A percentile compares a stretch with the other conserved stretches of the same genome.
Evolutionary conservation across 768 basidiomycete genomes (phyloP).

Genomic region (Termitomyces sp.): DNA sequence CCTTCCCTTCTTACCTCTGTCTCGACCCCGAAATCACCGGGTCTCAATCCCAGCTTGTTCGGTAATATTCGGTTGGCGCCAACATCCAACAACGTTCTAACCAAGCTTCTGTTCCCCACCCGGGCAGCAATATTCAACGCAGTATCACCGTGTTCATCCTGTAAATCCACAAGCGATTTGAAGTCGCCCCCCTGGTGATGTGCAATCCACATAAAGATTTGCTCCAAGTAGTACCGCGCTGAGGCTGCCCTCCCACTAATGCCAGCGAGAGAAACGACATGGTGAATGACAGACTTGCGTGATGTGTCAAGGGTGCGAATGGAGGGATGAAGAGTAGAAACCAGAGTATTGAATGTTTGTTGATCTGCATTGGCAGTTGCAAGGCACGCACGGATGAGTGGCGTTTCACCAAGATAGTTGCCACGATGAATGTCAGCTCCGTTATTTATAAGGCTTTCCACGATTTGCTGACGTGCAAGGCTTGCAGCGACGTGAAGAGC

Average conservation of each 20-base stretch:
- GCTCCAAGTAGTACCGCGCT: constrained; percentile 90
- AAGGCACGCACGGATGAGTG: constrained; percentile 88
- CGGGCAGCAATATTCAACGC: constrained; percentile 93
- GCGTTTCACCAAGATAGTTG: constrained; percentile 92
- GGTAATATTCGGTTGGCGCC: constrained; percentile 86
- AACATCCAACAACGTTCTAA: constrained; percentile 83
- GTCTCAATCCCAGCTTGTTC: constrained; percentile 91
- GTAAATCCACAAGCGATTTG: constrained; percentile 78
- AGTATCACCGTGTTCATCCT: constrained; percentile 95
- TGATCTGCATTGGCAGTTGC: constrained; percentile 83
- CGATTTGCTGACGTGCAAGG: constrained; percentile 64
- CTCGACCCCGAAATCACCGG: constrained; percentile 94
- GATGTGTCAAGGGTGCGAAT: constrained; percentile 88
- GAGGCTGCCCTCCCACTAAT: constrained; percentile 82
- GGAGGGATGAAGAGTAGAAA: constrained; percentile 62
- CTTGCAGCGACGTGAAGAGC: constrained; percentile 92
- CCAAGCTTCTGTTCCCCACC: constrained; percentile 86
- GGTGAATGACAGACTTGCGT: constrained; percentile 85
- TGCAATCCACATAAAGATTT: constrained; percentile 83
- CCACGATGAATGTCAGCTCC: constrained; percentile 91
- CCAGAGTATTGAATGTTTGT: constrained; percentile 68
- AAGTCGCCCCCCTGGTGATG: constrained; percentile 75
- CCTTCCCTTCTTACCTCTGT: constrained; percentile 59
- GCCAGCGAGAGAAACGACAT: constrained; percentile 86
- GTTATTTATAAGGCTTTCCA: constrained; percentile 64